Evolutionary conservation across 768 basidiomycete species (phyloP).

Genomic region (Aureoboletus auriporus): DNA sequence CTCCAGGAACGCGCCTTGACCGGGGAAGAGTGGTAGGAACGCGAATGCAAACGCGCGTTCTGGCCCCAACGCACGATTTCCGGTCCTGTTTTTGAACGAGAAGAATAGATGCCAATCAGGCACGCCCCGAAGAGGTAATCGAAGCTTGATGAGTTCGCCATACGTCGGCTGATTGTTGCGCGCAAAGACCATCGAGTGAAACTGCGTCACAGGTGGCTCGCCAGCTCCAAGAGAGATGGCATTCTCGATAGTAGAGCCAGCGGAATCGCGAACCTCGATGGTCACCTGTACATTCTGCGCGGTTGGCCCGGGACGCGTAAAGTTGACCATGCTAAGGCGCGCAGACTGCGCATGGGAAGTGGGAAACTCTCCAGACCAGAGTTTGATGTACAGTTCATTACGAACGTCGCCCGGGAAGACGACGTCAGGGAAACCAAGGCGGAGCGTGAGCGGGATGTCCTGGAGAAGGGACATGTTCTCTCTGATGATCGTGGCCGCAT

Average conservation of each 20-base stretch:
- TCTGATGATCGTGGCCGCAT: constrained; percentile 63
- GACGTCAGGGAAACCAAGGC: constrained; percentile 93
- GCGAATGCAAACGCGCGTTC: constrained; percentile 91
- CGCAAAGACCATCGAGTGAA: constrained; percentile 88
- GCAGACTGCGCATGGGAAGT: constrained; percentile 49
- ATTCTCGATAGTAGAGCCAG: constrained; percentile 64
- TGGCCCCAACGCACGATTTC: constrained; percentile 42
- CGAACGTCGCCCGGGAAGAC: constrained; percentile 91
- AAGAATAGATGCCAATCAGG: constrained; percentile 91
- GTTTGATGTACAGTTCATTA: constrained; percentile 93
- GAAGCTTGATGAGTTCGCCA: constrained; percentile 89
- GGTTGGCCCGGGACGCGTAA: constrained; percentile 55
- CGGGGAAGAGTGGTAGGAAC: constrained; percentile 82
- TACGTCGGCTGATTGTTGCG: constrained; percentile 87
- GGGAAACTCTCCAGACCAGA: constrained; percentile 90
- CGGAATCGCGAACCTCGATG: constrained; percentile 76
- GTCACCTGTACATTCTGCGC: constrained; percentile 75
- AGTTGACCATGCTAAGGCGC: constrained; percentile 52
- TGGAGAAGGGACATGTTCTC: constrained; percentile 84
- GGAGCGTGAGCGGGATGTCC: constrained; percentile 75
- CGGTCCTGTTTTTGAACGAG: constrained; percentile 77
- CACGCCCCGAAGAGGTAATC: constrained; percentile 61
- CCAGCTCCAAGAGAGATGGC: constrained; percentile 82
- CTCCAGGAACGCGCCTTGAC: constrained; percentile 72
- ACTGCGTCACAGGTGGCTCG: constrained; percentile 75